Evolutionary conservation across 345 rosid species (phyloP), one percentile per base, ranked within the genome.

Genomic region (Carallia pectinifolia): DNA sequence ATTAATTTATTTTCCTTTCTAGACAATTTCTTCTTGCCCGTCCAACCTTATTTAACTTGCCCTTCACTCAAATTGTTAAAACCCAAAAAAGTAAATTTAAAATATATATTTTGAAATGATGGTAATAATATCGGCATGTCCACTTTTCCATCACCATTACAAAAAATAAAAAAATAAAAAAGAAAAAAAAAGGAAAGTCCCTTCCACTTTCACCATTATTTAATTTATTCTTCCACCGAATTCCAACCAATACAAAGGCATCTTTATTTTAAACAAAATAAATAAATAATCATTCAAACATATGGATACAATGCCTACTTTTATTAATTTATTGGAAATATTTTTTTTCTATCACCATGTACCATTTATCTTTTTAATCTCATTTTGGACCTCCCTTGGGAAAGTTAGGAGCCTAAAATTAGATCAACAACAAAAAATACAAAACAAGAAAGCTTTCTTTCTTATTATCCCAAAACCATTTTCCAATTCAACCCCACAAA

Each of bases 1-100:
- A 12, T 12, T 44, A 2, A 44, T 44, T 10, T 44, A 44, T 10
- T 12, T 30, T 34, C 59, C 69, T 69, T 85, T 76, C 16, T 40
- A 7, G 13, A 31, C 61, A 77, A 69, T 77, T 83, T 78, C 76
- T 81, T 82, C 72, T 71, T 72, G 68, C 80, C 70, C 77, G 61
- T 77, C 75, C 81, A 84, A 74, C 86, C 81, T 73, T 77, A 75
- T 84, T 83, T 82, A 81, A 78, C 93, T 90, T 87, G 84, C 55
- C 81, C 79, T 80, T 80, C 67, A 88, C 90, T 88, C 91, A 67
- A 81, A 71, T 63, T 58, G 23, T 10, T 59, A 53, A 27, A 30
- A 38, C 39, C 33, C 19, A 67, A 62, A 64, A 61, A 18, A 44
- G 54, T 68, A 68, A 54, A 52, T 18, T 59, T 7, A 12, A 12